A percentile compares a stretch with the other conserved stretches of the same genome.
Conservation (phyloP, 352 stramenopile genomes). For the Phytopythium delawarense region DNA sequence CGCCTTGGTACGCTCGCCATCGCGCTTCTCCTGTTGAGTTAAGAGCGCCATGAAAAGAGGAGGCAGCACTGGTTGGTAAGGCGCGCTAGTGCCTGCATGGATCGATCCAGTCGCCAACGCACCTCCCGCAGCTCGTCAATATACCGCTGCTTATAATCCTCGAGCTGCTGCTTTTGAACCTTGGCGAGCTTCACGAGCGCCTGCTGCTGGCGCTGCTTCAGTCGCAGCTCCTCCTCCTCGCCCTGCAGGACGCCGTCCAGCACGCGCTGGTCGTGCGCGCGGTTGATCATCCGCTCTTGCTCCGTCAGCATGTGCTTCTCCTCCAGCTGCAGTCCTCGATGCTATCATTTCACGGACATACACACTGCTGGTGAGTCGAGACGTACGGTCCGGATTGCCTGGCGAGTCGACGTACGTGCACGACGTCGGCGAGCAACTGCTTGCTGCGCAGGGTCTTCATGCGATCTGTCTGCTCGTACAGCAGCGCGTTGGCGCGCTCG, state of each 20-base stretch:
- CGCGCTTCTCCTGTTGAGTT: conserved; percentile 48
- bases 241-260: conserved; percentile 42
- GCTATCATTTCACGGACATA: conserved; percentile 15
- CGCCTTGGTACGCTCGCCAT: conserved; percentile 57
- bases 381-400: too few species aligned
- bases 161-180: conserved; percentile 74
- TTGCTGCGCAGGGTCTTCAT: conserved; percentile 90
- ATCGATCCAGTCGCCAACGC: background rate
- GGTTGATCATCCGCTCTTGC: conserved; percentile 51
- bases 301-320: conserved; percentile 67
- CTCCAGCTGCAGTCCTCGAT: conserved; percentile 76
- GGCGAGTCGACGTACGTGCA: conserved; percentile 40
- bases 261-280: conserved; percentile 48
- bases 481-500: conserved; percentile 71
- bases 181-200: conserved; percentile 48
- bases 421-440: conserved; percentile 81
- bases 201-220: conserved; percentile 35
- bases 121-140: conserved; percentile 69
- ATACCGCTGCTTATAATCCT: conserved; percentile 82
- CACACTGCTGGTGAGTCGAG: too few species aligned
- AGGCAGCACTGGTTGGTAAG: background rate
- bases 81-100: background rate
- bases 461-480: conserved; percentile 91
- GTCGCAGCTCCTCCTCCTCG: conserved; percentile 43
- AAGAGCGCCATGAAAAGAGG: background rate